phyloP scores from a whole-genome alignment of 1,284 basidiomycete species.

The Boletus smithii region DNA sequence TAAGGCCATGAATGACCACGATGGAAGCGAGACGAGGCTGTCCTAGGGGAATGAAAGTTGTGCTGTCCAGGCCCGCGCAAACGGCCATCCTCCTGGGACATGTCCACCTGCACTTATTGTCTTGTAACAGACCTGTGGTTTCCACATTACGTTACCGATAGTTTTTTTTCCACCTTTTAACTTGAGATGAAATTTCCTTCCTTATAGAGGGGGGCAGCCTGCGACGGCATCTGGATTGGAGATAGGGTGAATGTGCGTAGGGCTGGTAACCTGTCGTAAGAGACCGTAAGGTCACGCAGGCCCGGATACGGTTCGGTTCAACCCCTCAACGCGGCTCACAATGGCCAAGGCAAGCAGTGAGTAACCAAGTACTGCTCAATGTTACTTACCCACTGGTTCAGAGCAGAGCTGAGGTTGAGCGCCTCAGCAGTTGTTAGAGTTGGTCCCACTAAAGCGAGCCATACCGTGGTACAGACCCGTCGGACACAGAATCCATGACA shows the following conservation, averaged over 20 bases:
- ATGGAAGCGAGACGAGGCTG: conserved; percentile 19
- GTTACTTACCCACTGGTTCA: not conserved
- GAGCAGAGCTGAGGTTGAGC: conserved; percentile 1
- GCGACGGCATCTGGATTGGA: conserved; percentile 12
- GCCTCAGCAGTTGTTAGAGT: not conserved
- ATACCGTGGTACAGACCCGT: not conserved
- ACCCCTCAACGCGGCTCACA: not conserved
- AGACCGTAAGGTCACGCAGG: conserved; percentile 12
- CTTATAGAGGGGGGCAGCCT: conserved; percentile 10
- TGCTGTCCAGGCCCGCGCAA: conserved; percentile 11
- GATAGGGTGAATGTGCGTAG: conserved; percentile 19
- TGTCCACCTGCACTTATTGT: conserved; percentile 14
- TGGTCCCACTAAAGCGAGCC: conserved; percentile 1
- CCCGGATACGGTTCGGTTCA: conserved; percentile 4
- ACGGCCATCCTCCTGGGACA: no score
- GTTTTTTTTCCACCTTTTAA: conserved; percentile 4
- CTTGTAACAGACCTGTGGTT: conserved; percentile 14
- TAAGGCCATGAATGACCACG: conserved; percentile 5
- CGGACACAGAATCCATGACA: not conserved
- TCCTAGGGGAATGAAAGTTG: conserved; percentile 27
- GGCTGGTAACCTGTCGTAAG: conserved; percentile 25
- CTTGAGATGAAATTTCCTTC: conserved; percentile 16
- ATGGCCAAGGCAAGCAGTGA: not conserved
- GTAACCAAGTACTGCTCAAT: not conserved
- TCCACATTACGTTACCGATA: conserved; percentile 28